A percentile compares a stretch with the other conserved stretches of the same genome.
Conservation (phyloP, 1,139 yeast species). For the Pichia sp. region DNA sequence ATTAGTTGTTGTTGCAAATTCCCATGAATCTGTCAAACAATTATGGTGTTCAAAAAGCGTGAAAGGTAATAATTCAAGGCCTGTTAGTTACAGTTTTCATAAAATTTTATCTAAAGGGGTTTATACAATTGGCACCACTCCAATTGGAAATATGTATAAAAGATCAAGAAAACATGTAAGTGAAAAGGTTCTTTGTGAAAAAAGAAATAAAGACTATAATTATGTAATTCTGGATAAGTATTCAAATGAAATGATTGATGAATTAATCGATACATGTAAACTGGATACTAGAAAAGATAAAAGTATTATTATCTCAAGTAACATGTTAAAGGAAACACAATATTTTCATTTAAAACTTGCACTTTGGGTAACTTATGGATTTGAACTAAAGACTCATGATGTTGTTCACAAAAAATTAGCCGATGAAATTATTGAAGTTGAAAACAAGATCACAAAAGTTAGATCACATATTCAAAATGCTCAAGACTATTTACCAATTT, state of each 20-base stretch:
- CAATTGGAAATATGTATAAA: conserved; percentile 50
- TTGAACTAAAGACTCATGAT: conserved; percentile 23
- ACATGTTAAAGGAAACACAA: conserved; percentile 30
- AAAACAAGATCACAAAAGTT: conserved; percentile 53
- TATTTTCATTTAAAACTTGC: conserved; percentile 54
- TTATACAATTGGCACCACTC: conserved; percentile 73
- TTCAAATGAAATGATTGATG: conserved; percentile 30
- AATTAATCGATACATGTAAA: conserved; percentile 2
- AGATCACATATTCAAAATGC: conserved; percentile 58
- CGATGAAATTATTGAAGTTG: conserved; percentile 55
- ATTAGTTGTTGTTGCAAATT: conserved; percentile 58
- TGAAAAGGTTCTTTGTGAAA: conserved; percentile 39
- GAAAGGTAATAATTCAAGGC: conserved; percentile 58
- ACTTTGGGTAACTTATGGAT: conserved; percentile 55
- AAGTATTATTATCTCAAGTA: neutral
- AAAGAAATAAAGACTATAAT: conserved; percentile 31
- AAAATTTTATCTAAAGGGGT: conserved; percentile 51
- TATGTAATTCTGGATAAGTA: conserved; percentile 39
- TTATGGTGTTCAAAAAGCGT: conserved; percentile 50
- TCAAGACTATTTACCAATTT: conserved; percentile 53
- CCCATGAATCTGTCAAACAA: conserved; percentile 44
- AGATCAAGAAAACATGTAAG: conserved; percentile 51
- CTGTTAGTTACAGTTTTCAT: conserved; percentile 63
- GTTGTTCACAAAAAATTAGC: conserved; percentile 37
- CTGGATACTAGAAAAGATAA: neutral